Conservation (phyloP, 768 basidiomycete species). For the Psilocybe cyanescens region DNA sequence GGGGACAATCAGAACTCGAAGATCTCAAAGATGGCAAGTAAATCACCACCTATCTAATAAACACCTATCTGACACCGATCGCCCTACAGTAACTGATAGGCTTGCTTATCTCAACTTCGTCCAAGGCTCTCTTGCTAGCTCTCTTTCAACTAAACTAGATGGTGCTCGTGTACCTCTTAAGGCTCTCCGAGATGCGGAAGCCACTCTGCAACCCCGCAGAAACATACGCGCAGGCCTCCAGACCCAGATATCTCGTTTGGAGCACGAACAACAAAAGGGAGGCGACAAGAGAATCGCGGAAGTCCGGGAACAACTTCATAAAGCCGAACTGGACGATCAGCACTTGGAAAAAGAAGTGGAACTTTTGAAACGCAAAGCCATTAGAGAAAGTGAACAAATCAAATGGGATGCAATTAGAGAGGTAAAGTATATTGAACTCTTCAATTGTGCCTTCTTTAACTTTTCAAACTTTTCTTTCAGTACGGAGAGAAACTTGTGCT, state of each 20-base stretch:
- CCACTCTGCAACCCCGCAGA: conserved; percentile 59
- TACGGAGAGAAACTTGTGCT: conserved; percentile 83
- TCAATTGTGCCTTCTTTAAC: not conserved
- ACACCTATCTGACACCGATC: conserved; percentile 9
- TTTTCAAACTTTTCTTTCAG: conserved; percentile 36
- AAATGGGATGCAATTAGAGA: conserved; percentile 87
- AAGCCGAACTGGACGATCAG: conserved; percentile 66
- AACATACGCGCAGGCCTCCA: conserved; percentile 61
- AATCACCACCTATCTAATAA: conserved; percentile 2
- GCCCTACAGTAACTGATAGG: conserved; percentile 68
- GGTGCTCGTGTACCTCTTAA: conserved; percentile 70
- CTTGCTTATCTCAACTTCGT: conserved; percentile 83
- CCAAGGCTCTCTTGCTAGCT: conserved; percentile 65
- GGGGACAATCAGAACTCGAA: conserved; percentile 73
- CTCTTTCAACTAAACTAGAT: conserved; percentile 66
- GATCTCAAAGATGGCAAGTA: conserved; percentile 78
- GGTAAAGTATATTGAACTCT: conserved; percentile 40
- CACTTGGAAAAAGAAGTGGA: conserved; percentile 71
- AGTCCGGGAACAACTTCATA: conserved; percentile 68
- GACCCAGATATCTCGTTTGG: conserved; percentile 64
- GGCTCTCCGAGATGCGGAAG: conserved; percentile 73
- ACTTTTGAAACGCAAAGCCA: conserved; percentile 73
- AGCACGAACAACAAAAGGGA: conserved; percentile 67
- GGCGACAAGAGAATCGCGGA: conserved; percentile 72
- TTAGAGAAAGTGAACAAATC: conserved; percentile 71